A percentile compares a stretch with the other conserved stretches of the same genome.
Conservation (phyloP, 345 rosid species). For the Arabidopsis arenosa region DNA sequence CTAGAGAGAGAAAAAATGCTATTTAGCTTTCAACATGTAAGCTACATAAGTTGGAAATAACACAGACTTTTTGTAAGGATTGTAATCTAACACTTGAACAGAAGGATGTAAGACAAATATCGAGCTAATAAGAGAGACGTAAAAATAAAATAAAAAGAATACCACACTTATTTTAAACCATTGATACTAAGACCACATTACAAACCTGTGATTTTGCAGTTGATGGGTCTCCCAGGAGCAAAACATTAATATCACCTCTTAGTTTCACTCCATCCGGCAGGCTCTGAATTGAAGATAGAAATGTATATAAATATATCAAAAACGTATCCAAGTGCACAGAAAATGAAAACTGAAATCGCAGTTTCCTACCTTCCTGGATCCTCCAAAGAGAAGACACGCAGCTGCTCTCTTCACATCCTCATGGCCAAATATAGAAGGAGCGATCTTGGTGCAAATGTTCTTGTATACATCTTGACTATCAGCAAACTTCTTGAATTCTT, state of each 20-base stretch:
- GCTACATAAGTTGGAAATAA: neutral
- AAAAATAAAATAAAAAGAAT: neutral
- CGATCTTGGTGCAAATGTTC: constrained; percentile 77
- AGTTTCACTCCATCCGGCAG: constrained; percentile 94
- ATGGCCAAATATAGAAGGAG: constrained; percentile 94
- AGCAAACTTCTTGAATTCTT: constrained; percentile 89
- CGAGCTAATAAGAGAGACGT: neutral
- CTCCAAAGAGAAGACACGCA: constrained; percentile 96
- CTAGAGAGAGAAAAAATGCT: constrained; percentile 40
- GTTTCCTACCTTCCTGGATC: constrained; percentile 78
- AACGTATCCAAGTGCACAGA: neutral
- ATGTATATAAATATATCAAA: constrained; percentile 15
- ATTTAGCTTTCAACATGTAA: constrained; percentile 16
- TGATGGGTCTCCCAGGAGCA: constrained; percentile 96
- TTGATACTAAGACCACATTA: constrained; percentile 7
- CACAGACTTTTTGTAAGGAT: neutral
- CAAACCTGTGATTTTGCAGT: constrained; percentile 96
- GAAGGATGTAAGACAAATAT: neutral
- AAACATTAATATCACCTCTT: constrained; percentile 93
- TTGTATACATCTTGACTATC: constrained; percentile 63
- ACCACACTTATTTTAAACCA: neutral
- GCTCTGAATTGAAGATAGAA: constrained; percentile 48
- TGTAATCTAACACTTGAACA: constrained; percentile 9
- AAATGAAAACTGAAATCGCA: constrained; percentile 3
- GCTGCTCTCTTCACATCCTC: constrained; percentile 89